Conservation (phyloP, 352 stramenopile genomes). For the Phytophthora tubulina region DNA sequence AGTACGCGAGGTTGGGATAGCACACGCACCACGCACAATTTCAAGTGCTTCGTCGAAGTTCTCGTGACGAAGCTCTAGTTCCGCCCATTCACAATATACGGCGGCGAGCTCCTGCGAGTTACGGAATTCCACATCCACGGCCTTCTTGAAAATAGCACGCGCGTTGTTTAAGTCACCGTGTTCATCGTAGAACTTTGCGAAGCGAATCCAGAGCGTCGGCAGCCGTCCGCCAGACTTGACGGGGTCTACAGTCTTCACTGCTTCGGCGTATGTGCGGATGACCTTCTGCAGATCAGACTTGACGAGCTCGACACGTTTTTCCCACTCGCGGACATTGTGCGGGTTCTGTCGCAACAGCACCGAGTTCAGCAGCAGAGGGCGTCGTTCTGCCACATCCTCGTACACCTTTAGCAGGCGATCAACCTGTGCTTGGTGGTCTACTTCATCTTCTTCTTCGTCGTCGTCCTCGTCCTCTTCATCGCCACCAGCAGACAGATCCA, state of each 20-base stretch:
- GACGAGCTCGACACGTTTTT: conserved; percentile 94
- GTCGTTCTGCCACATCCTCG: conserved; percentile 94
- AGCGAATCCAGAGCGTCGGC: conserved; percentile 94
- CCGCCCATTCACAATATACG: conserved; percentile 95
- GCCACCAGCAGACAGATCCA: conserved; percentile 77
- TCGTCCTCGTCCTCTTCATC: conserved; percentile 82
- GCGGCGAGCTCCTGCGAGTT: conserved; percentile 94
- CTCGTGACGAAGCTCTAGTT: conserved; percentile 97
- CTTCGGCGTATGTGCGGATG: conserved; percentile 91
- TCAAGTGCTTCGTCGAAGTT: conserved; percentile 95
- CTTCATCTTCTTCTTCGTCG: conserved; percentile 68
- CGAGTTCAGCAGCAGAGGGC: conserved; percentile 94
- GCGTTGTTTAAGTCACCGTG: conserved; percentile 93
- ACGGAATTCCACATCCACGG: conserved; percentile 76
- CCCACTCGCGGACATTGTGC: conserved; percentile 98
- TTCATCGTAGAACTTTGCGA: conserved; percentile 96
- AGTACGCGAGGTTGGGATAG: conserved; percentile 57
- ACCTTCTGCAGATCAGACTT: conserved; percentile 65
- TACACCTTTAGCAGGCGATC: conserved; percentile 89
- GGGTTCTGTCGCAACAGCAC: conserved; percentile 99
- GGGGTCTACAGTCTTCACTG: conserved; percentile 93
- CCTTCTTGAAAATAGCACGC: conserved; percentile 93
- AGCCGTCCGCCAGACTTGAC: conserved; percentile 87
- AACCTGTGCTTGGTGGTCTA: conserved; percentile 74
- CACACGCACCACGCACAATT: conserved; percentile 87